phyloP scores from a whole-genome alignment of 2,329 filamentous ascomycete species.

The Fusarium metavorans region DNA sequence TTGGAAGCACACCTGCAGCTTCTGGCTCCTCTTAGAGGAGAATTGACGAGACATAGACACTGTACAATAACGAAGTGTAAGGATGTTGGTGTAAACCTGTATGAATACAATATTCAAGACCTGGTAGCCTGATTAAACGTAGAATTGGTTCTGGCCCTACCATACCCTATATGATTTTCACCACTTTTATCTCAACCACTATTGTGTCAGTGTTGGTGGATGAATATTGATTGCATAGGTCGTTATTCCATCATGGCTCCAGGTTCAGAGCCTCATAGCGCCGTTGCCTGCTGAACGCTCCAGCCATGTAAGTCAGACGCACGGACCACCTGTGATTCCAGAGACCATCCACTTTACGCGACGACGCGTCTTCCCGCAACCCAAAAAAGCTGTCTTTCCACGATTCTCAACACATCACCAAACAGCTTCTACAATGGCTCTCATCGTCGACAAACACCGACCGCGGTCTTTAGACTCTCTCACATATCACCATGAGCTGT shows the following conservation, averaged over 20 bases:
- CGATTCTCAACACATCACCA: conserved; percentile 23
- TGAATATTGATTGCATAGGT: background rate
- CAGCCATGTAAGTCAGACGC: conserved; percentile 6
- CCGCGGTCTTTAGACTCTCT: conserved; percentile 81
- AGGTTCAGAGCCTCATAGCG: background rate
- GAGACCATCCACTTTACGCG: conserved; percentile 53
- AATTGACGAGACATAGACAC: conserved; percentile 25
- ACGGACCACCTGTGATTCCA: conserved; percentile 36
- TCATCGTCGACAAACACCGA: conserved; percentile 79
- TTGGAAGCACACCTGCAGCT: conserved; percentile 50
- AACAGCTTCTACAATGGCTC: conserved; percentile 63
- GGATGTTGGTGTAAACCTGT: conserved; percentile 41
- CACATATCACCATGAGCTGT: conserved; percentile 90
- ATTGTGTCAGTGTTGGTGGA: background rate
- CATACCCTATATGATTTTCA: background rate
- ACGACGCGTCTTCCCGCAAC: conserved; percentile 49
- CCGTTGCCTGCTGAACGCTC: conserved; percentile 33
- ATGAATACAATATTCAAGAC: conserved; percentile 40
- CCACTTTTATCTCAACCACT: background rate
- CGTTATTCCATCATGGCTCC: background rate
- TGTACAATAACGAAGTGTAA: conserved; percentile 43
- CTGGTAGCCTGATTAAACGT: background rate
- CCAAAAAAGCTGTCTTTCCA: conserved; percentile 36
- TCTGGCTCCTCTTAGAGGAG: conserved; percentile 42
- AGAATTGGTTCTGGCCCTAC: background rate